Evolutionary conservation across 2,329 filamentous ascomycete species (phyloP).

Genomic region (Phyllosticta paracitricarpa): DNA sequence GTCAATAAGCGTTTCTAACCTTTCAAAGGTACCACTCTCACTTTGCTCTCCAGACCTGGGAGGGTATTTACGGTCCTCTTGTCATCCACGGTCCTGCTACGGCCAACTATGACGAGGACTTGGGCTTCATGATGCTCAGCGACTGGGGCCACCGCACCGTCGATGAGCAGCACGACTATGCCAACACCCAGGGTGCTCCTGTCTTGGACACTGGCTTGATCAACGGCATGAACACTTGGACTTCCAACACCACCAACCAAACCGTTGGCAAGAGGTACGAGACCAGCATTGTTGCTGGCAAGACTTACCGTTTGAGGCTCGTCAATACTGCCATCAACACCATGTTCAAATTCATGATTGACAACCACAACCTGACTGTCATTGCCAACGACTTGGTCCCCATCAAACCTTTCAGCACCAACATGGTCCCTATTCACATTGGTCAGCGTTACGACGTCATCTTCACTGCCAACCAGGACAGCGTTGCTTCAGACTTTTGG

Average conservation of each 20-base stretch:
- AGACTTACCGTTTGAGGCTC: constrained; percentile 48
- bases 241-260: constrained; percentile 1
- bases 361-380: constrained; percentile 35
- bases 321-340: constrained; percentile 41
- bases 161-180: background rate
- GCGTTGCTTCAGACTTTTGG: constrained; percentile 11
- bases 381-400: constrained; percentile 36
- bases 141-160: constrained; percentile 25
- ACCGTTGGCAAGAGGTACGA: constrained; percentile 16
- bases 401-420: constrained; percentile 25
- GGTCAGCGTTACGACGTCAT: constrained; percentile 31
- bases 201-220: constrained; percentile 37
- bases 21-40: constrained; percentile 20
- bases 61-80: constrained; percentile 22
- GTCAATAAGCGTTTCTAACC: constrained; percentile 7
- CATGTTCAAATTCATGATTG: constrained; percentile 22
- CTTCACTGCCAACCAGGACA: constrained; percentile 24
- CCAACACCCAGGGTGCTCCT: constrained; percentile 12
- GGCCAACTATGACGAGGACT: constrained; percentile 29
- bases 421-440: constrained; percentile 25
- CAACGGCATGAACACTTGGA: constrained; percentile 33
- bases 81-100: constrained; percentile 28
- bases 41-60: constrained; percentile 22
- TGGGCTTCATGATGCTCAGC: constrained; percentile 29
- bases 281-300: constrained; percentile 33